Conservation (phyloP, 2,329 filamentous ascomycete species). For the Ophiocordyceps unilateralis region DNA sequence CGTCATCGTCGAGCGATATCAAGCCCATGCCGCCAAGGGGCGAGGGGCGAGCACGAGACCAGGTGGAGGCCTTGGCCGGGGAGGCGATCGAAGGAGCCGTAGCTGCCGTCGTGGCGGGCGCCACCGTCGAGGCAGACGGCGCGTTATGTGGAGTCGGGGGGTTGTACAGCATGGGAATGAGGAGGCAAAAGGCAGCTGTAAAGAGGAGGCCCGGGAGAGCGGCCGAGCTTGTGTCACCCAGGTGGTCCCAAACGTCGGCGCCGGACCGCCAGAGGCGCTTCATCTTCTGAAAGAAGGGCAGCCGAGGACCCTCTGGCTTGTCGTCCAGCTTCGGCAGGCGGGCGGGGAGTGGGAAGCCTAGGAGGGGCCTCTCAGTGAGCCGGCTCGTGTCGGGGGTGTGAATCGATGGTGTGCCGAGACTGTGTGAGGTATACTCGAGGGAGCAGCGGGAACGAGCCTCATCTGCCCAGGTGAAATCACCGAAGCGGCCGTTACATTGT, state of each 20-base stretch:
- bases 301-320: background rate
- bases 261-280: conserved; percentile 5
- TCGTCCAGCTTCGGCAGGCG: background rate
- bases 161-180: conserved; percentile 13
- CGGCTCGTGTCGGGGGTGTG: conserved; percentile 17
- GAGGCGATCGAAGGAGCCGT: conserved; percentile 2
- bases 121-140: background rate
- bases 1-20: conserved; percentile 12
- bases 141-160: conserved; percentile 3
- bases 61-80: conserved; percentile 4
- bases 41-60: conserved; percentile 1
- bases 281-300: conserved; percentile 5
- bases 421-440: conserved; percentile 31
- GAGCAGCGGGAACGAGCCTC: conserved; percentile 21
- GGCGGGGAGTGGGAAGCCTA: too few species aligned
- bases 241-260: conserved; percentile 3
- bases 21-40: conserved; percentile 10
- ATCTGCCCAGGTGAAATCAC: conserved; percentile 6
- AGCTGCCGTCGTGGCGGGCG: conserved; percentile 9
- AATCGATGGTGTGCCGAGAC: conserved; percentile 25
- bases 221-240: conserved; percentile 6
- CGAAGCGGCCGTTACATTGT: background rate
- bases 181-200: conserved; percentile 7
- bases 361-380: background rate
- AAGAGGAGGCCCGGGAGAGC: conserved; percentile 11